phyloP scores from a whole-genome alignment of 176 grass and related monocot species.

The Rhynchospora breviuscula region DNA sequence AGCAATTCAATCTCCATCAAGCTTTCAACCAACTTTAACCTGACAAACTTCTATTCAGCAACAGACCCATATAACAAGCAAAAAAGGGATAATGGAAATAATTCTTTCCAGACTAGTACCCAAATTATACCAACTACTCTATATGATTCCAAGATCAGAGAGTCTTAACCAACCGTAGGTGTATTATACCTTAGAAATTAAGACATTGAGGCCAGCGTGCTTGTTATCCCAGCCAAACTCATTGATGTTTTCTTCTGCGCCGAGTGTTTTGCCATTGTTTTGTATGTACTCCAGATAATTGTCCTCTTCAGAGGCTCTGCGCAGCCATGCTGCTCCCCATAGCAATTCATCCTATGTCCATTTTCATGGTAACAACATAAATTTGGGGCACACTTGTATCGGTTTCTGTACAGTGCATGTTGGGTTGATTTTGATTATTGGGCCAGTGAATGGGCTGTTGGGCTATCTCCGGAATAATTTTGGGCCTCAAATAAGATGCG shows the following conservation, averaged over 20 bases:
- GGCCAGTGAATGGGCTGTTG: neutral
- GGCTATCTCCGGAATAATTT: neutral
- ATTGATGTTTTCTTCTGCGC: conserved; percentile 75
- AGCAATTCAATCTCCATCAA: neutral
- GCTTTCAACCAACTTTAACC: neutral
- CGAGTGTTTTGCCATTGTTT: conserved; percentile 79
- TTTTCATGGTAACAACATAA: neutral
- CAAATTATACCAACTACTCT: neutral
- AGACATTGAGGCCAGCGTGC: conserved; percentile 85
- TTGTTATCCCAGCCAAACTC: conserved; percentile 99
- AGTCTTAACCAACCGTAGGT: neutral
- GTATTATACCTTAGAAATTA: conserved; percentile 65
- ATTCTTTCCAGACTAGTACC: neutral
- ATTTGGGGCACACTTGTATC: neutral
- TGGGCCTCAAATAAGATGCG: neutral
- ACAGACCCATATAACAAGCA: neutral
- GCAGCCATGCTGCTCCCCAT: conserved; percentile 87
- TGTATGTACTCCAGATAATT: conserved; percentile 78
- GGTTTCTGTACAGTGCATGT: neutral
- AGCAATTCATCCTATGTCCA: conserved; percentile 74
- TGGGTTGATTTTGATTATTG: neutral
- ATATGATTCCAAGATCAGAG: neutral
- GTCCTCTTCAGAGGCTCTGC: conserved; percentile 63
- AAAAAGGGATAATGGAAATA: neutral
- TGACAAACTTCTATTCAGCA: neutral